Conservation (phyloP, 169 alveolate genomes). For the Neospora caninum region DNA sequence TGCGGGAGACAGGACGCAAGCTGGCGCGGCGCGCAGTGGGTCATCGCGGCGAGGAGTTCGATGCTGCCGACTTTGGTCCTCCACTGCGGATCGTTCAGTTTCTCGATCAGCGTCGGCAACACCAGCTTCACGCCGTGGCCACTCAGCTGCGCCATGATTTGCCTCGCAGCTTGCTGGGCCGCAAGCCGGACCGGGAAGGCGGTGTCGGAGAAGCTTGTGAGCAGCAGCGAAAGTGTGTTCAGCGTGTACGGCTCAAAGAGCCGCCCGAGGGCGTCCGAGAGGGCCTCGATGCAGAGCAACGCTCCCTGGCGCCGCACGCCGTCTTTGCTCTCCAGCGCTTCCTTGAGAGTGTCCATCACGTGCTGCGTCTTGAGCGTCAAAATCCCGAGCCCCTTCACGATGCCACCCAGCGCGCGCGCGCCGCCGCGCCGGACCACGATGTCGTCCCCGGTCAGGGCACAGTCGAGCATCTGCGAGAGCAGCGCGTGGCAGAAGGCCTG, state of each 20-base stretch:
- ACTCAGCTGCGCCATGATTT: conserved; percentile 62
- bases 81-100: conserved; percentile 73
- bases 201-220: conserved; percentile 15
- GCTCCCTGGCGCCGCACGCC: conserved; percentile 57
- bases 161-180: conserved; percentile 65
- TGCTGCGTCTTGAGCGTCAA: not conserved
- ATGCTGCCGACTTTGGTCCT: conserved; percentile 75
- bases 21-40: conserved; percentile 67
- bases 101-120: conserved; percentile 63
- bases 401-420: conserved; percentile 42
- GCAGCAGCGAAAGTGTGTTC: conserved; percentile 26
- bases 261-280: conserved; percentile 44
- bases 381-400: conserved; percentile 61
- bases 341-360: conserved; percentile 32
- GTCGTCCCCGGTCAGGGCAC: conserved; percentile 32
- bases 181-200: conserved; percentile 29
- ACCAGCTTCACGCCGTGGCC: conserved; percentile 67
- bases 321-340: not conserved
- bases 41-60: conserved; percentile 74
- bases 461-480: not conserved
- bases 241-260: conserved; percentile 60
- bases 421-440: conserved; percentile 53
- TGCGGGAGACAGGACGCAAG: conserved; percentile 63
- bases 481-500: conserved; percentile 20
- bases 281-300: conserved; percentile 50